A percentile compares a stretch with the other conserved stretches of the same genome.
Evolutionary conservation across 2,329 filamentous ascomycete genomes (phyloP).

Genomic region (Apiospora kogelbergensis): DNA sequence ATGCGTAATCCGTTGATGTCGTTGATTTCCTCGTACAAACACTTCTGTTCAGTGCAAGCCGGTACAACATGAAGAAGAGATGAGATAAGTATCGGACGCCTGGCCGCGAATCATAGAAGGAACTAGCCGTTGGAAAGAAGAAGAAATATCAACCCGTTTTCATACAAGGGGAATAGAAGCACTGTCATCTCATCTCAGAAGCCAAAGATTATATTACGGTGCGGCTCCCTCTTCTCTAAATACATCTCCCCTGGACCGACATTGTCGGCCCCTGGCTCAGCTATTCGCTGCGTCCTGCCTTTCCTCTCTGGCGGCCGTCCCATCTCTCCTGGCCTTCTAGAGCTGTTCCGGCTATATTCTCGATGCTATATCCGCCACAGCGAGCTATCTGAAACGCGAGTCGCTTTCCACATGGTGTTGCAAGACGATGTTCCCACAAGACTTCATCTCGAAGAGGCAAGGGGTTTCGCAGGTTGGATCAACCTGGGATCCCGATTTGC

Average conservation of each 20-base stretch:
- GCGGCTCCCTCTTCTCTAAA: not conserved
- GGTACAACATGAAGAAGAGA: not conserved
- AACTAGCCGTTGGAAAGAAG: not conserved
- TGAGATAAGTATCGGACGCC: not conserved
- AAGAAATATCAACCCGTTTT: not conserved
- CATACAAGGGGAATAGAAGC: not conserved
- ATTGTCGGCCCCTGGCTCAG: not conserved
- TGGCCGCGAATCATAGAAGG: not conserved
- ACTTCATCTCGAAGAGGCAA: slow-evolving; percentile 3
- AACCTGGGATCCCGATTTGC: slow-evolving; percentile 1
- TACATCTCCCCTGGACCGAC: not conserved
- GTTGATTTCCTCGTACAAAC: not conserved
- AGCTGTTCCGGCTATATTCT: not conserved
- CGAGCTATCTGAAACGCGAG: not conserved
- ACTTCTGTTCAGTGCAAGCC: slow-evolving; percentile 1
- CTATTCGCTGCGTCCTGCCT: not conserved
- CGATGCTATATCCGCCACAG: slow-evolving; percentile 4
- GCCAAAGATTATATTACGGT: not conserved
- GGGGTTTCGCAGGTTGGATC: not conserved
- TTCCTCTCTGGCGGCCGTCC: not conserved
- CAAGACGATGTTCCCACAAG: slow-evolving; percentile 1
- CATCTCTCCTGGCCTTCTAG: not conserved
- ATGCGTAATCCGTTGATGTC: not conserved
- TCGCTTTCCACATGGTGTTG: not conserved
- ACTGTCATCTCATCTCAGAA: slow-evolving; percentile 2